Percentiles rank a stretch among this genome's conserved stretches.
These are phyloP conservation scores for Colletotrichum sp. DNA, from an alignment of 2,329 filamentous ascomycete genomes.

Conservation along the genomic window DNA sequence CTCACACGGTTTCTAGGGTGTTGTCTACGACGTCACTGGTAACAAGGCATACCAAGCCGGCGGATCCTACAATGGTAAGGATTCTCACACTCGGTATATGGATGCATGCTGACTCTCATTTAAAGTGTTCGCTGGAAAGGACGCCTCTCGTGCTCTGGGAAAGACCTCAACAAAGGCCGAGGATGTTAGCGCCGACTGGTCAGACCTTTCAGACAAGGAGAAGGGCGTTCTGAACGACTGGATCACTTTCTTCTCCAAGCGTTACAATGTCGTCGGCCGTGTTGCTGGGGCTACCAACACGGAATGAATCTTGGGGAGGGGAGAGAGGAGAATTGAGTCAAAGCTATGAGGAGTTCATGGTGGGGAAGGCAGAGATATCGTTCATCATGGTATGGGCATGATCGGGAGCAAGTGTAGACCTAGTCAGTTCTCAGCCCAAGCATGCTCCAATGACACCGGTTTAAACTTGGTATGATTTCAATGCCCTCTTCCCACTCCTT, in stretches of 20 bases:
- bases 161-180: slow-evolving; percentile 85
- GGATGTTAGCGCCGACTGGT: slow-evolving; percentile 83
- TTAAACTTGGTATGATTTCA: background rate
- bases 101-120: background rate
- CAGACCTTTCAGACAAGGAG: slow-evolving; percentile 82
- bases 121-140: slow-evolving; percentile 92
- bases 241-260: slow-evolving; percentile 95
- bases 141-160: slow-evolving; percentile 90
- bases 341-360: background rate
- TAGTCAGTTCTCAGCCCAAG: background rate
- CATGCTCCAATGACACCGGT: background rate
- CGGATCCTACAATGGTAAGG: slow-evolving; percentile 83
- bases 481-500: background rate
- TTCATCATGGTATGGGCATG: background rate
- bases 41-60: slow-evolving; percentile 86
- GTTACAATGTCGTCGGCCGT: slow-evolving; percentile 87
- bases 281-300: slow-evolving; percentile 66
- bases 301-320: slow-evolving; percentile 33
- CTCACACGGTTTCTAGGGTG: slow-evolving; percentile 63
- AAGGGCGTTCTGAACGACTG: slow-evolving; percentile 88
- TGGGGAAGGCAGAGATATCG: background rate
- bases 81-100: background rate
- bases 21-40: slow-evolving; percentile 90
- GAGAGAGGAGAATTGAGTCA: background rate
- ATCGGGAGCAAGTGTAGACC: background rate